A percentile compares a stretch with the other conserved stretches of the same genome.
phyloP scores from a whole-genome alignment of 441 rosid genomes.

The Syzygium malaccense region DNA sequence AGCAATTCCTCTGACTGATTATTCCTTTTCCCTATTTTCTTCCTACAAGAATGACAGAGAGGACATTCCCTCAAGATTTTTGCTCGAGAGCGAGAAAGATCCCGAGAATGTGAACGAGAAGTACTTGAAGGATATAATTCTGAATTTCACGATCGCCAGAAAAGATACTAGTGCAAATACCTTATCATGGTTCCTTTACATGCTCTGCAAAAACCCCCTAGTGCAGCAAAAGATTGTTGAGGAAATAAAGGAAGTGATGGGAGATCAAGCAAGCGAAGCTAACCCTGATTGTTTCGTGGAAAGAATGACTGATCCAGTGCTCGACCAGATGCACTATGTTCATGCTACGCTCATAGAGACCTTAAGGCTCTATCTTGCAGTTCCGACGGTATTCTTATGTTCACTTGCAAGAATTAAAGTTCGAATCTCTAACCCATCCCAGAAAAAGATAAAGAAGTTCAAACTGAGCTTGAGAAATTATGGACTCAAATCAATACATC shows the following conservation, averaged over 20 bases:
- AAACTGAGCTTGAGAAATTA: not conserved
- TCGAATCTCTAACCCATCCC: not conserved
- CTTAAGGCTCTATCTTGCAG: conserved; percentile 67
- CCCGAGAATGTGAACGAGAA: conserved; percentile 51
- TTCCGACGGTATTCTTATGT: conserved; percentile 40
- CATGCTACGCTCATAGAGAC: conserved; percentile 84
- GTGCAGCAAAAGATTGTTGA: conserved; percentile 53
- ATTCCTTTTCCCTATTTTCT: not conserved
- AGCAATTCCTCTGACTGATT: not conserved
- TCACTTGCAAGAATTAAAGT: not conserved
- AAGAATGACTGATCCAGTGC: conserved; percentile 40
- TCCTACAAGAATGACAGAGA: conserved; percentile 39
- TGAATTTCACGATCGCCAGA: conserved; percentile 72
- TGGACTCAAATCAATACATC: not conserved
- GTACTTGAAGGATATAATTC: conserved; percentile 66
- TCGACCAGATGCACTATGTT: conserved; percentile 70
- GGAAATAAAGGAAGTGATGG: conserved; percentile 42
- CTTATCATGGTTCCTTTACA: conserved; percentile 66
- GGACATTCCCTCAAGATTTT: conserved; percentile 69
- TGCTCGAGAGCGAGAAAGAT: conserved; percentile 52
- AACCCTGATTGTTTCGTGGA: conserved; percentile 31
- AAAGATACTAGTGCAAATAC: conserved; percentile 65
- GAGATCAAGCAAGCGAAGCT: conserved; percentile 4
- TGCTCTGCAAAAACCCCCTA: conserved; percentile 69
- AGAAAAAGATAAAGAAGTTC: not conserved